Base-by-base conservation (phyloP, 768 basidiomycete species). In the Naganishia vishniacii region DNA sequence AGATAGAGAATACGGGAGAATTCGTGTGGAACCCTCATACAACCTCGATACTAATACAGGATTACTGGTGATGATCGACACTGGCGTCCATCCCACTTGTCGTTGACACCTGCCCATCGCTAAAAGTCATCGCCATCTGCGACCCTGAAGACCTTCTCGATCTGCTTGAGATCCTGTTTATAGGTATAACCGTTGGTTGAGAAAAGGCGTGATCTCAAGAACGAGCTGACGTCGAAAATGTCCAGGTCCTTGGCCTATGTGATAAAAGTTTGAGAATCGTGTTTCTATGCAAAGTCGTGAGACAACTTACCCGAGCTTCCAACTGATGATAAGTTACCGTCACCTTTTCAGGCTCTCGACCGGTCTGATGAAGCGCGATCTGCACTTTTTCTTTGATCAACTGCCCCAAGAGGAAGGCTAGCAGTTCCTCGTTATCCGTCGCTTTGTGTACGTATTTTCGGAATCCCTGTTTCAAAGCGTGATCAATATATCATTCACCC, bases 361-460 rank as follows among this genome's bases (percentile, higher is more conserved):
- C 66, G 87, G 79, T 75, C 23, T 46, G 63, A 23, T 48, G 37
- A 25, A 91, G 87, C 72, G 91, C 81, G 73, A 88, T 83, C 31
- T 92, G 85, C 9, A 88, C 91, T 73, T 88, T 89, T 71, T 95
- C 91, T 78, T 97, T 98, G 76, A 97, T 82, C 48, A 98, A 80
- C 63, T 90, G 86, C 32, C 95, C 95, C 34, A 99, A 86, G 69
- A 98, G 80, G 84, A 95, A 99, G 1, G 91, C 84, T 37, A 98
- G 82, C 64, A 99, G 78, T 75, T 99, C 95, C 74, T 98, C 95
- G 78, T 95, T 89, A 72, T 99, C 95, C 65, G 87, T 87, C 12
- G 91, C 88, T 73, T 93, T 90, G 25, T 91, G 92, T 48, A 99
- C 84, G 78, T 99, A 99, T 79, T 97, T 98, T 67, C 94, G 84